A percentile compares a stretch with the other conserved stretches of the same genome.
Evolutionary conservation across 2,329 filamentous ascomycete species (phyloP).

Genomic region (Calonectria naviculata): DNA sequence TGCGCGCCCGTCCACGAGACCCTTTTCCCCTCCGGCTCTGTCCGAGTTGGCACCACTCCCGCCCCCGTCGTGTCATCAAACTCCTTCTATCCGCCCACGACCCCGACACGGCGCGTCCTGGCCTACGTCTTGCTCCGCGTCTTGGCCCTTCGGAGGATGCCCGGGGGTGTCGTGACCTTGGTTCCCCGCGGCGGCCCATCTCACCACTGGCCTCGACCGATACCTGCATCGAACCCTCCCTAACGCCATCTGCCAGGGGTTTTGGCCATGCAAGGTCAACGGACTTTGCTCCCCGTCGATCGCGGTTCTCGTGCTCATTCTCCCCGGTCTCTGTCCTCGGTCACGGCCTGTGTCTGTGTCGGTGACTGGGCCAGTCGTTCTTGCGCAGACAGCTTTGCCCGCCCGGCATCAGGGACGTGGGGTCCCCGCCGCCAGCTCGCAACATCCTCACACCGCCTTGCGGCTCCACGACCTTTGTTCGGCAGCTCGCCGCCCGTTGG

Average conservation of each 20-base stretch:
- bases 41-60: constrained; percentile 42
- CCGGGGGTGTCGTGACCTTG: constrained; percentile 22
- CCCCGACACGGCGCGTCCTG: neutral
- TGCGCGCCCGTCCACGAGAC: constrained; percentile 38
- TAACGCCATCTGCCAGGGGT: constrained; percentile 24
- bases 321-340: constrained; percentile 10
- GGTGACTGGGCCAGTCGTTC: constrained; percentile 21
- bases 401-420: constrained; percentile 31
- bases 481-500: neutral
- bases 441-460: constrained; percentile 39
- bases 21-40: constrained; percentile 37
- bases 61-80: constrained; percentile 33
- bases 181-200: constrained; percentile 11
- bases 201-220: constrained; percentile 35
- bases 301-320: constrained; percentile 13
- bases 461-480: constrained; percentile 28
- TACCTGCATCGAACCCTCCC: constrained; percentile 34
- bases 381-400: constrained; percentile 10
- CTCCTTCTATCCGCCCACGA: constrained; percentile 24
- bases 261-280: constrained; percentile 17
- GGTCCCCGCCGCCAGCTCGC: constrained; percentile 22
- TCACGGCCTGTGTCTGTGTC: constrained; percentile 20
- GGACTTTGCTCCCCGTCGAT: constrained; percentile 12
- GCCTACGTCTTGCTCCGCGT: neutral
- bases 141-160: constrained; percentile 12